These are phyloP conservation scores for Ceratobasidium sp. DNA, from an alignment of 1,284 basidiomycete genomes.

Conservation along the genomic window DNA sequence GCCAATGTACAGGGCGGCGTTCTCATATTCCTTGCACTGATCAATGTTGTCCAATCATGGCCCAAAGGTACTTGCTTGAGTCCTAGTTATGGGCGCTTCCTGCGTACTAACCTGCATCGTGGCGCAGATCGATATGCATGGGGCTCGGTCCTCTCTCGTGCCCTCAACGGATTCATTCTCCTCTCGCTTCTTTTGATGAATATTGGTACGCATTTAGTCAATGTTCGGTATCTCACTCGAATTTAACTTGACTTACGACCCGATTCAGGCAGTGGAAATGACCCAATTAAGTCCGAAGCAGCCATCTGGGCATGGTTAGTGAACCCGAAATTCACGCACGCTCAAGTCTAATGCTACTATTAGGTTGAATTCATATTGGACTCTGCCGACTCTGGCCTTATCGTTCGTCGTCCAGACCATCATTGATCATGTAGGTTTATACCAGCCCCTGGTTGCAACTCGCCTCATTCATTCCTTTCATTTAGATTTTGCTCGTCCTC, in stretches of 20 bases:
- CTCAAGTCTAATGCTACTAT: background rate
- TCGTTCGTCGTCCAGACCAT: conserved; percentile 1
- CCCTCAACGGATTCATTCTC: conserved; percentile 11
- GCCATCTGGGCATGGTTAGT: conserved; percentile 20
- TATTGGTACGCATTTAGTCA: conserved; percentile 17
- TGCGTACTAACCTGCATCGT: background rate
- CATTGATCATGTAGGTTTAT: conserved; percentile 19
- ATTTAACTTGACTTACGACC: background rate
- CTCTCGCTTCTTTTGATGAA: conserved; percentile 9
- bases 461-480: background rate
- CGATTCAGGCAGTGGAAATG: background rate
- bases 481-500: conserved; percentile 4
- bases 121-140: conserved; percentile 24
- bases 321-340: too few species aligned
- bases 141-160: conserved; percentile 23
- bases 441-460: background rate
- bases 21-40: conserved; percentile 19
- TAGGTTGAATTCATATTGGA: conserved; percentile 28
- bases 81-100: background rate
- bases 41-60: conserved; percentile 28
- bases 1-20: background rate
- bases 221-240: too few species aligned
- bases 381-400: conserved; percentile 17
- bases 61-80: conserved; percentile 33
- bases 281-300: background rate